Base-by-base conservation (phyloP, 140 eudicot genomes). In the Flaveria floridana region DNA sequence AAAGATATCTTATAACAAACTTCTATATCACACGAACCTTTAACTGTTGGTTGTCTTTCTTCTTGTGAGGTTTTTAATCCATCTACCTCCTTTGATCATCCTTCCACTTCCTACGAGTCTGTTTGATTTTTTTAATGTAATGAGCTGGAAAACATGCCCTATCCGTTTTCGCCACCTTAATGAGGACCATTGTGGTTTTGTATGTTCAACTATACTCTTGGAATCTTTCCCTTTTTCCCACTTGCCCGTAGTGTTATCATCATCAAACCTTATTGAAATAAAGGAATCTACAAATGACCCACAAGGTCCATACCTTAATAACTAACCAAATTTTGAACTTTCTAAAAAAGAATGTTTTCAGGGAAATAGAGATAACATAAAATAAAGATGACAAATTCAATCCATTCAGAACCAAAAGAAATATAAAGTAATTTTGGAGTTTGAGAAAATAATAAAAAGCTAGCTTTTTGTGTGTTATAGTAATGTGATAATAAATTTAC, bases 151-250 rank as follows among this genome's bases (percentile, higher is more conserved):
- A 6, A 89, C 70, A 64, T 89, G 90, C 3, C 97, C 90, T 82
- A 92, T 84, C 80, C 84, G 87, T 83, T 80, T 92, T 6, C 87
- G 89, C 97, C 96, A 92, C 90, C 95, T 89, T 77, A 89, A 64
- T 67, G 85, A 41, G 11, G 77, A 39, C 18, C 78, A 74, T 2
- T 75, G 86, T 1, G 87, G 84, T 46, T 83, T 85, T 23, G 74
- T 69, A 42, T 87, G 95, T 85, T 85, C 96, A 12, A 85, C 78
- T 7, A 87, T 85, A 48, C 86, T 86, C 70, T 84, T 76, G 69
- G 56, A 48, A 41, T 81, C 82, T 79, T 73, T 86, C 30, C 73
- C 81, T 77, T 87, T 87, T 84, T 92, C 96, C 96, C 97, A 92
- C 62, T 95, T 84, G 50, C 88, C 90, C 71, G 78, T 83, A 4